Percentiles rank a stretch among this genome's conserved stretches.
Conservation (phyloP, 306 rosid genomes). For the Gillenia trifoliata region DNA sequence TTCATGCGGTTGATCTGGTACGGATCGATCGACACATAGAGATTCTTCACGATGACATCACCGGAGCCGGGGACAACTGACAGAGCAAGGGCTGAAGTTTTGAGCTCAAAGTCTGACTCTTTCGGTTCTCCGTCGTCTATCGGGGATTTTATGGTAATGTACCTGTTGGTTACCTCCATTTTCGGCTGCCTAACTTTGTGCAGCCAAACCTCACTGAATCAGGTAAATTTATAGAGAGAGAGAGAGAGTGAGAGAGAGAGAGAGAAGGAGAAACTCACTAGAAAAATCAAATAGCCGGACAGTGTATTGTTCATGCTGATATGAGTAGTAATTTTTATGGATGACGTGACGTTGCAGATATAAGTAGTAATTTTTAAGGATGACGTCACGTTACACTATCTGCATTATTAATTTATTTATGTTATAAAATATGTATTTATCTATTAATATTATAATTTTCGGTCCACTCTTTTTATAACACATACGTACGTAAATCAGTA, state of each 20-base stretch:
- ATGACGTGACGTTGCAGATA: too few relatives aligned
- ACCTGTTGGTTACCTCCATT: constrained; percentile 59
- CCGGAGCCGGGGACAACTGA: constrained; percentile 33
- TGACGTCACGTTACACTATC: too few relatives aligned
- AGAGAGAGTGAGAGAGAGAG: too few relatives aligned
- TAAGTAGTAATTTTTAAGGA: too few relatives aligned
- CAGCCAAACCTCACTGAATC: not conserved
- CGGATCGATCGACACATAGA: constrained; percentile 62
- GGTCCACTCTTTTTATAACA: too few relatives aligned
- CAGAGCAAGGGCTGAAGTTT: constrained; percentile 22
- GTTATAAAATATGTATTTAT: too few relatives aligned
- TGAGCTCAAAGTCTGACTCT: constrained; percentile 54
- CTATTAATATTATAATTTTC: too few relatives aligned
- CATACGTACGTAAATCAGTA: too few relatives aligned
- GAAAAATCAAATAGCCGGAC: constrained; percentile 4
- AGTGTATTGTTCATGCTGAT: not conserved
- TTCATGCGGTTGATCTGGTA: too few relatives aligned
- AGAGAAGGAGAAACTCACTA: too few relatives aligned
- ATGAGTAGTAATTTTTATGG: too few relatives aligned
- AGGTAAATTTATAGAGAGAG: not conserved
- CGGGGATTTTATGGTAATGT: constrained; percentile 28
- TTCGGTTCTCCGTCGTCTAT: constrained; percentile 41
- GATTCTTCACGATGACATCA: constrained; percentile 47
- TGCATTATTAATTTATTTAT: too few relatives aligned
- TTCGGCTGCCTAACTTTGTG: not conserved